phyloP scores from a whole-genome alignment of 2,329 filamentous ascomycete genomes.

The Colletotrichum camelliae region DNA sequence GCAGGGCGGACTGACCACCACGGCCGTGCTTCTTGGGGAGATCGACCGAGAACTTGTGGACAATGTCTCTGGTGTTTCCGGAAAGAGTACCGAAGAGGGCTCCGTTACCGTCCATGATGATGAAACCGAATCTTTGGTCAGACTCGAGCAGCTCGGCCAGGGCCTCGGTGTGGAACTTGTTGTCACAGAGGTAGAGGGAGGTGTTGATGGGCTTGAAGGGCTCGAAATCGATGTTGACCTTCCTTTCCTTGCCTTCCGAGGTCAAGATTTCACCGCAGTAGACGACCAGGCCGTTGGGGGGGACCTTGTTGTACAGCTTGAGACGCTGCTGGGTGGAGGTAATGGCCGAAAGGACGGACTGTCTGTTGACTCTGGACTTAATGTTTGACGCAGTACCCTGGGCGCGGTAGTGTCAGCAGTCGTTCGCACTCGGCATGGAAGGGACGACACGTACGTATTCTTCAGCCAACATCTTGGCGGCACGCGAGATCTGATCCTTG shows the following conservation, averaged over 20 bases:
- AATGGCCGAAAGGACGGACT: constrained; percentile 97
- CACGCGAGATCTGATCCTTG: constrained; percentile 96
- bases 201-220: constrained; percentile 99
- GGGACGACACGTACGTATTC: constrained; percentile 76
- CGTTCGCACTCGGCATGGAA: background rate
- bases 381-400: constrained; percentile 99
- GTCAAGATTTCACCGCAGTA: constrained; percentile 99
- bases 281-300: constrained; percentile 94
- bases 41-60: constrained; percentile 99
- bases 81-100: constrained; percentile 96
- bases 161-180: constrained; percentile 99
- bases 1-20: constrained; percentile 99
- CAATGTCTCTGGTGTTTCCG: constrained; percentile 94
- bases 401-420: constrained; percentile 27
- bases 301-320: constrained; percentile 99
- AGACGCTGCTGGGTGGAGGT: constrained; percentile 98
- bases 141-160: constrained; percentile 96
- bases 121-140: constrained; percentile 99
- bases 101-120: constrained; percentile 99
- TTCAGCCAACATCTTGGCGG: constrained; percentile 99
- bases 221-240: constrained; percentile 99
- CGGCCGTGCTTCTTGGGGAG: constrained; percentile 99
- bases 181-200: constrained; percentile 98
- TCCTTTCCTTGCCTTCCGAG: constrained; percentile 96
- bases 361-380: constrained; percentile 98